These are phyloP conservation scores for Solanum chiquidenum DNA, from an alignment of 257 asterid species.

Conservation along the genomic window DNA sequence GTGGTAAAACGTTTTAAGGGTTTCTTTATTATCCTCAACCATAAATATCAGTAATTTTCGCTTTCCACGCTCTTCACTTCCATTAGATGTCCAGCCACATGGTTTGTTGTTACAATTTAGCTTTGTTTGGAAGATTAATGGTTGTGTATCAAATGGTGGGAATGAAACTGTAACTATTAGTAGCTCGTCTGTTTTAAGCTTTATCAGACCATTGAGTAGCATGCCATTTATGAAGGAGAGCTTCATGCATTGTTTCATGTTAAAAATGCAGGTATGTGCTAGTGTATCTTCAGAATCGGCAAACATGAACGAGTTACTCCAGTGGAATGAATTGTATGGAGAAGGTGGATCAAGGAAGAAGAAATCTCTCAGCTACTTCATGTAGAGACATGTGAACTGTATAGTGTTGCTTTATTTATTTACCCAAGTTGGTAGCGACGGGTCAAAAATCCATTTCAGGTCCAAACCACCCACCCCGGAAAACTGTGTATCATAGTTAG, in stretches of 20 bases:
- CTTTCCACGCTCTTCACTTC: background rate
- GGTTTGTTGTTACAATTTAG: background rate
- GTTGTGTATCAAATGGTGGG: background rate
- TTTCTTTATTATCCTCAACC: background rate
- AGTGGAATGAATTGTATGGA: constrained; percentile 47
- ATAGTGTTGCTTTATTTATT: background rate
- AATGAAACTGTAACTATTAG: background rate
- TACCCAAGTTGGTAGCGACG: background rate
- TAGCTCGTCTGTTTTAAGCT: background rate
- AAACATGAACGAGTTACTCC: constrained; percentile 44
- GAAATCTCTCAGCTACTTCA: constrained; percentile 40
- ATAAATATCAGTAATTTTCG: background rate
- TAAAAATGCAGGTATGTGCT: constrained; percentile 35
- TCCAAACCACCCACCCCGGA: background rate
- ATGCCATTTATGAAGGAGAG: background rate
- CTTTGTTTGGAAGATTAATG: background rate
- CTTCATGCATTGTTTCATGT: background rate
- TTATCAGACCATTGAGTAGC: background rate
- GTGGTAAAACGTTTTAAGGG: background rate
- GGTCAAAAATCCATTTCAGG: constrained; percentile 1
- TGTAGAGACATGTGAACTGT: constrained; percentile 22
- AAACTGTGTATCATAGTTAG: background rate
- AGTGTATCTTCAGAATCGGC: constrained; percentile 47
- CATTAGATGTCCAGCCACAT: background rate
- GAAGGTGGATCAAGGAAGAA: constrained; percentile 50